Conservation (phyloP, 257 asterid species). For the Marsdenia floribunda region DNA sequence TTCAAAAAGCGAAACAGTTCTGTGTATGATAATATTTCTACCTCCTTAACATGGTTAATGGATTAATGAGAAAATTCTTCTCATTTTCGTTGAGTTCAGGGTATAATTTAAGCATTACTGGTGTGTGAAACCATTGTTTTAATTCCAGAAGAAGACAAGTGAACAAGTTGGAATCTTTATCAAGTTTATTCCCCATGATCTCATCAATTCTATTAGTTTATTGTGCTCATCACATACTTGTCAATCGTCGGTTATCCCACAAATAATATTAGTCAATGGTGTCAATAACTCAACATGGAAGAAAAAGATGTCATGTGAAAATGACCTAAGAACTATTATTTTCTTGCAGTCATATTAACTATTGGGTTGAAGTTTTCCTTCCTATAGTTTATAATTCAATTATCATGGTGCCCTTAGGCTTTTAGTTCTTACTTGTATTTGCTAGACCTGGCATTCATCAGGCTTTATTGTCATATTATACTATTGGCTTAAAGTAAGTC, state of each 20-base stretch:
- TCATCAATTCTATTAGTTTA: slow-evolving; percentile 16
- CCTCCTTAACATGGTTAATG: neutral
- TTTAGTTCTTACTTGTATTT: slow-evolving; percentile 5
- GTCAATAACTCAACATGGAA: slow-evolving; percentile 8
- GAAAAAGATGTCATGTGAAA: slow-evolving; percentile 23
- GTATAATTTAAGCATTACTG: neutral
- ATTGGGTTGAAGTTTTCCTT: slow-evolving; percentile 6
- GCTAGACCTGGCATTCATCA: slow-evolving; percentile 2
- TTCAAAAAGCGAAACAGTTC: neutral
- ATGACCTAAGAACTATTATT: slow-evolving; percentile 24
- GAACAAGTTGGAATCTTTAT: slow-evolving; percentile 22
- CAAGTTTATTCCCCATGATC: slow-evolving; percentile 11
- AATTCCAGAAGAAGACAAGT: slow-evolving; percentile 18
- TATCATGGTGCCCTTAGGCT: neutral
- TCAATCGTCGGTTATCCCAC: slow-evolving; percentile 12
- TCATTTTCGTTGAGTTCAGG: slow-evolving; percentile 3
- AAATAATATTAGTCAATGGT: slow-evolving; percentile 11
- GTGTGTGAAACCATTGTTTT: slow-evolving; percentile 3
- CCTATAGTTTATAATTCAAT: neutral
- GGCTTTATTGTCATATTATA: slow-evolving; percentile 1
- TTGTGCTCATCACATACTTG: slow-evolving; percentile 17
- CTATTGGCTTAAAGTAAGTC: slow-evolving; percentile 4
- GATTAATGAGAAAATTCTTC: neutral
- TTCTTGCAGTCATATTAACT: neutral
- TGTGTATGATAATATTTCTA: neutral